phyloP scores from a whole-genome alignment of 2,329 filamentous ascomycete species.

The Penicillium freii region DNA sequence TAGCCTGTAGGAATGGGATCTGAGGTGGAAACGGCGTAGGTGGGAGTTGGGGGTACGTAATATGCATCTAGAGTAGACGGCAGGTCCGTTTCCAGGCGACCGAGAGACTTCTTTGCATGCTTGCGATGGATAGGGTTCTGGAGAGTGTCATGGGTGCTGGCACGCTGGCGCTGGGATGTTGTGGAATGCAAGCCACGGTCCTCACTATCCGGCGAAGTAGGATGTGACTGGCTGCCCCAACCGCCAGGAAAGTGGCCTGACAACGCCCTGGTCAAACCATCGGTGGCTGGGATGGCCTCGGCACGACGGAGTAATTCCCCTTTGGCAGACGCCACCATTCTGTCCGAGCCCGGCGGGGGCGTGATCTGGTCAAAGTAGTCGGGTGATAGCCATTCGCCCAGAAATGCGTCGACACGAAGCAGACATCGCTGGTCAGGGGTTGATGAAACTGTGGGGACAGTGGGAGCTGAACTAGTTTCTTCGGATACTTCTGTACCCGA shows the following conservation, averaged over 20 bases:
- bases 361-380: conserved; percentile 93
- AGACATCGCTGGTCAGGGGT: conserved; percentile 24
- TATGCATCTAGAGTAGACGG: conserved; percentile 36
- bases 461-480: conserved; percentile 1
- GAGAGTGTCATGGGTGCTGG: conserved; percentile 47
- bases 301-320: conserved; percentile 77
- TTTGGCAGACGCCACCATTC: conserved; percentile 88
- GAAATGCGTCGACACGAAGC: conserved; percentile 82
- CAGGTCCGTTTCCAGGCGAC: conserved; percentile 35
- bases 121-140: conserved; percentile 25
- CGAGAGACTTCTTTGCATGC: conserved; percentile 24
- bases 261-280: conserved; percentile 38
- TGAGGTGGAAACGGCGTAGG: conserved; percentile 76
- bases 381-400: conserved; percentile 92
- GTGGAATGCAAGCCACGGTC: conserved; percentile 19
- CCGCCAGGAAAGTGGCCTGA: conserved; percentile 55
- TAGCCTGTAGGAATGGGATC: conserved; percentile 84
- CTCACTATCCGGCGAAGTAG: conserved; percentile 24
- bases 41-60: conserved; percentile 75
- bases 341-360: conserved; percentile 76
- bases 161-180: conserved; percentile 40
- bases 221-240: conserved; percentile 49
- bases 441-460: not conserved
- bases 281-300: conserved; percentile 55
- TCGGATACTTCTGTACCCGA: conserved; percentile 20